phyloP scores from a whole-genome alignment of 768 basidiomycete species.

The Lentinula raphanica region DNA sequence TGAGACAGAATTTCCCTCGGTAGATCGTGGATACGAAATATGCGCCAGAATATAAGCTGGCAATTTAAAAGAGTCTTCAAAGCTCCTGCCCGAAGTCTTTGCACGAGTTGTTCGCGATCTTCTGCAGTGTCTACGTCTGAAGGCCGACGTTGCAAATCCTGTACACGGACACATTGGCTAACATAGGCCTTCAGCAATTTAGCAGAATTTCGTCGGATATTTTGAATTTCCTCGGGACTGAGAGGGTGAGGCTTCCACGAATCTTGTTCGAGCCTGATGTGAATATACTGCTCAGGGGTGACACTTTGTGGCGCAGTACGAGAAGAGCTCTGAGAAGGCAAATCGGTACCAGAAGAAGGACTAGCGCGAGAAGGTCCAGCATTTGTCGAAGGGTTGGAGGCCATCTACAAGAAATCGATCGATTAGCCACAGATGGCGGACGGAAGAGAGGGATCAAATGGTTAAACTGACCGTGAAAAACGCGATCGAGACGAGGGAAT shows the following conservation, averaged over 20 bases:
- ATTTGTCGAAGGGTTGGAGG: neutral
- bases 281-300: neutral
- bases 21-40: slow-evolving; percentile 55
- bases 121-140: neutral
- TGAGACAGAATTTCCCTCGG: slow-evolving; percentile 62
- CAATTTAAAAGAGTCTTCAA: neutral
- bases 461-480: neutral
- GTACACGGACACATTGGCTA: slow-evolving; percentile 8
- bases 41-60: too few relatives aligned
- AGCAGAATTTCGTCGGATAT: neutral
- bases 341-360: neutral
- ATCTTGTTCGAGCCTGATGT: neutral
- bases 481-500: neutral
- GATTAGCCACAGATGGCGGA: neutral
- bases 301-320: neutral
- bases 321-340: neutral
- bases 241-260: slow-evolving; percentile 13
- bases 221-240: too few relatives aligned
- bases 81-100: neutral
- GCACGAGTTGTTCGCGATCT: neutral
- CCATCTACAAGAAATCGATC: neutral
- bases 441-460: neutral
- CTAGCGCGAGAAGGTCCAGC: neutral
- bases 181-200: too few relatives aligned
- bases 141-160: too few relatives aligned